Percentiles rank a stretch among this genome's conserved stretches.
phyloP scores from a whole-genome alignment of 495 filamentous ascomycete genomes.

The Clohesyomyces aquaticus region DNA sequence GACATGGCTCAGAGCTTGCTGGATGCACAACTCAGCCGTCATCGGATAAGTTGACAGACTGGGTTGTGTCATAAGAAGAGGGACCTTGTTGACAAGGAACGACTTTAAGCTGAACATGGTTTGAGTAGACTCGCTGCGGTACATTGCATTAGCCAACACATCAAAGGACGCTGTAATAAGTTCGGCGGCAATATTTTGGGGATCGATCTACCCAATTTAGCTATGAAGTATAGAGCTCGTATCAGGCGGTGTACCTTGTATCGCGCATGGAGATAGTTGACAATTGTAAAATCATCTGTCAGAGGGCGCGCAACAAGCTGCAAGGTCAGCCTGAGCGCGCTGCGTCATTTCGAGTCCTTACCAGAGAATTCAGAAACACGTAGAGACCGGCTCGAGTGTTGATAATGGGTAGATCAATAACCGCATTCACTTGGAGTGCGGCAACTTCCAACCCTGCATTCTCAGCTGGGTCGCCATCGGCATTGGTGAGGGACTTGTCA shows the following conservation, averaged over 20 bases:
- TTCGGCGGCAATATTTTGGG: slow-evolving; percentile 60
- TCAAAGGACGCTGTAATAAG: slow-evolving; percentile 88
- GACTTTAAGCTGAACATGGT: slow-evolving; percentile 81
- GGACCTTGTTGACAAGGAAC: slow-evolving; percentile 92
- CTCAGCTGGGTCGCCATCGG: slow-evolving; percentile 48
- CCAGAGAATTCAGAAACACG: slow-evolving; percentile 85
- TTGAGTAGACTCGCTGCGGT: slow-evolving; percentile 72
- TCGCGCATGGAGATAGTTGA: slow-evolving; percentile 78
- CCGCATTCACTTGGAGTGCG: slow-evolving; percentile 42
- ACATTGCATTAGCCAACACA: slow-evolving; percentile 81
- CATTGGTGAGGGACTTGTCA: slow-evolving; percentile 53
- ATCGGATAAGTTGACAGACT: slow-evolving; percentile 63
- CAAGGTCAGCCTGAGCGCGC: neutral
- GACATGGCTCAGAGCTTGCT: slow-evolving; percentile 72
- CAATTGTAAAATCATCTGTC: slow-evolving; percentile 77
- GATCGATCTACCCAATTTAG: slow-evolving; percentile 31
- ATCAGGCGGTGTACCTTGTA: slow-evolving; percentile 63
- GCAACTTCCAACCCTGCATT: slow-evolving; percentile 34
- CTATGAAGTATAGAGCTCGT: neutral
- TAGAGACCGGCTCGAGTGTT: slow-evolving; percentile 90
- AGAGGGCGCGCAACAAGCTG: slow-evolving; percentile 80
- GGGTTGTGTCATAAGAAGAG: slow-evolving; percentile 72
- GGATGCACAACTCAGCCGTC: slow-evolving; percentile 76
- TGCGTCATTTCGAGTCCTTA: slow-evolving; percentile 48
- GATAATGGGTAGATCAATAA: slow-evolving; percentile 68